Base-by-base conservation (phyloP, 2,329 filamentous ascomycete species). In the Tolypocladium cylindrosporum region DNA sequence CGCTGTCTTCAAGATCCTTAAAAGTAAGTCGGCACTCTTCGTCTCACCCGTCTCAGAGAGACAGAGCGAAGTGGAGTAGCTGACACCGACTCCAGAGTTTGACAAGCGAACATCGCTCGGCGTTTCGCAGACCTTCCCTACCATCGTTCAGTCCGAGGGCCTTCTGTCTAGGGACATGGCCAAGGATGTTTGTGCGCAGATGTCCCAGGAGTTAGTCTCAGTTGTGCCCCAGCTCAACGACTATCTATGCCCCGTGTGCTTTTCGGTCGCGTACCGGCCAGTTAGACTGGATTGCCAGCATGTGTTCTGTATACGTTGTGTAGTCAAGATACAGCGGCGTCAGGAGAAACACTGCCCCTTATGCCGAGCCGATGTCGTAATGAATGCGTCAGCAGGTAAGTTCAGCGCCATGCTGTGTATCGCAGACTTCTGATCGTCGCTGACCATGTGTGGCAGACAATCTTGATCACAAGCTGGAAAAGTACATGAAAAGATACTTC, bases 171-270 rank as follows among this genome's bases (percentile, higher is more conserved):
- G 84, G 59, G 82, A 81, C 56, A 83, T 94, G 61, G 88, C 90
- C 48, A 88, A 86, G 67, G 85, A 89, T 58, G 81, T 94, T 53
- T 91, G 89, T 68, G 84, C 87, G 27, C 83, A 89, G 64, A 83
- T 96, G 61, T 86, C 87, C 1, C 81, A 83, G 39, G 83, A 91
- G 60, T 79, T 96, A 4, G 78, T 95, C 21, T 81, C 81, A 13
- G 77, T 88, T 51, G 86, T 95, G 8, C 91, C 91, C 0, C 89
- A 91, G 65, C 72, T 94, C n/a, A 86, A 91, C 66, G 91, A 95
- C 72, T 93, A 91, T 72, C 78, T 86, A 10, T 95, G 90, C 65
- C 90, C 90, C 1, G 84, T 94, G 60, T 94, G 91, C 73, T 86
- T 87, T 64, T 82, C 82, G 50, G 84, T 96, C 59, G 84, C 87